phyloP scores from a whole-genome alignment of 2,329 filamentous ascomycete species.

The Scorias spongiosa region DNA sequence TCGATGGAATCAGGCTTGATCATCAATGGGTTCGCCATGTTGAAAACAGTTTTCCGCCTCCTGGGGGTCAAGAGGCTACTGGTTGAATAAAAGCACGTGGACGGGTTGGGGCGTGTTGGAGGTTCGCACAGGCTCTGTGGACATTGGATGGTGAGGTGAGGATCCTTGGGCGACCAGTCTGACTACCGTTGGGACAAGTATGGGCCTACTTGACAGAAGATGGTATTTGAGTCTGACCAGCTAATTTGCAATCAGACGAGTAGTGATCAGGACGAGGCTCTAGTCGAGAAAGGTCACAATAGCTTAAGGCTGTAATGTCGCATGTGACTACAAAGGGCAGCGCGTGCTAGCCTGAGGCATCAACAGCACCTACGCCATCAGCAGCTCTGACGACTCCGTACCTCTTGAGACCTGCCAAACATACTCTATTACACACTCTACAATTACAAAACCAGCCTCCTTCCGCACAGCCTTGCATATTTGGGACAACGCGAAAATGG shows the following conservation, averaged over 20 bases:
- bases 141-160: too few species aligned
- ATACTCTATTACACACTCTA: constrained; percentile 4
- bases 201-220: not conserved
- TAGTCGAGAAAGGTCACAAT: not conserved
- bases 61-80: too few species aligned
- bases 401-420: constrained; percentile 49
- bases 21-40: constrained; percentile 3
- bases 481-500: constrained; percentile 20
- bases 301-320: not conserved
- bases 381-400: not conserved
- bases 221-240: not conserved
- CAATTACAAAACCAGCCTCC: constrained; percentile 33
- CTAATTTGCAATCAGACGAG: not conserved
- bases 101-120: too few species aligned
- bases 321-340: not conserved
- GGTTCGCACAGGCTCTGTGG: too few species aligned
- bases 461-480: constrained; percentile 22
- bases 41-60: not conserved
- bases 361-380: not conserved
- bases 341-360: not conserved
- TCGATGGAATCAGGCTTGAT: constrained; percentile 39
- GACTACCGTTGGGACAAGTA: too few species aligned
- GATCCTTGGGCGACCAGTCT: too few species aligned
- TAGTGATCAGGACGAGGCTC: not conserved
- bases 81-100: too few species aligned